These are phyloP conservation scores for Spathaspora jeffriesii DNA, from an alignment of 1,139 yeast species.

Conservation along the genomic window DNA sequence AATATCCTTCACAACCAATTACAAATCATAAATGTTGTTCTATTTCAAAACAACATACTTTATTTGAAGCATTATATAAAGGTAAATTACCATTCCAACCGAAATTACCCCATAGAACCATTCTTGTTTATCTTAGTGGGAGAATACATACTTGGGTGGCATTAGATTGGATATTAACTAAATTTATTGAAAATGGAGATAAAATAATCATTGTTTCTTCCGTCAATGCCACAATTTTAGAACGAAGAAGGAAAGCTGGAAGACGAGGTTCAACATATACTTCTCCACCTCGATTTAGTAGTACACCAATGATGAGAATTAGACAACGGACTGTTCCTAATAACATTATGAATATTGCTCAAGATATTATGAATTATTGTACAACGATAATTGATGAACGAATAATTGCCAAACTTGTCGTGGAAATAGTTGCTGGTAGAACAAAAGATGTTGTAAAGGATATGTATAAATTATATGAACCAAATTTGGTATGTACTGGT, in stretches of 20 bases:
- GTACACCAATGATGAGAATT: conserved; percentile 26
- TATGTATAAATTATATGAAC: conserved; percentile 63
- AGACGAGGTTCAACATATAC: conserved; percentile 9
- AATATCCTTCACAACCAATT: conserved; percentile 55
- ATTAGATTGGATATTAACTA: conserved; percentile 62
- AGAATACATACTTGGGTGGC: conserved; percentile 81
- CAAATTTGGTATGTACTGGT: conserved; percentile 64
- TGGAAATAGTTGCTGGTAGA: conserved; percentile 64
- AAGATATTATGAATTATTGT: conserved; percentile 48
- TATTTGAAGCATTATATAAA: conserved; percentile 39
- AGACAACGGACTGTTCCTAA: conserved; percentile 36
- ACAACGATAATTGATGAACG: conserved; percentile 48
- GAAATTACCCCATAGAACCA: conserved; percentile 50
- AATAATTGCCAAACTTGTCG: conserved; percentile 53
- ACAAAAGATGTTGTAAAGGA: conserved; percentile 60
- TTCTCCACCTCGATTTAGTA: conserved; percentile 23
- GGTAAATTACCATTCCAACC: conserved; percentile 35
- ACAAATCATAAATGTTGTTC: conserved; percentile 54
- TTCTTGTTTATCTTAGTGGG: conserved; percentile 68
- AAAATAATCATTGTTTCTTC: conserved; percentile 58
- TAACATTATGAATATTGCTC: conserved; percentile 31
- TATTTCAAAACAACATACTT: conserved; percentile 44
- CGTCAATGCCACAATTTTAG: conserved; percentile 17
- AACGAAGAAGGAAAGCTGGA: conserved; percentile 1
- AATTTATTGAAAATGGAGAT: conserved; percentile 61